These are phyloP conservation scores for Xylaria sp. DNA, from an alignment of 2,329 filamentous ascomycete genomes.

Conservation along the genomic window DNA sequence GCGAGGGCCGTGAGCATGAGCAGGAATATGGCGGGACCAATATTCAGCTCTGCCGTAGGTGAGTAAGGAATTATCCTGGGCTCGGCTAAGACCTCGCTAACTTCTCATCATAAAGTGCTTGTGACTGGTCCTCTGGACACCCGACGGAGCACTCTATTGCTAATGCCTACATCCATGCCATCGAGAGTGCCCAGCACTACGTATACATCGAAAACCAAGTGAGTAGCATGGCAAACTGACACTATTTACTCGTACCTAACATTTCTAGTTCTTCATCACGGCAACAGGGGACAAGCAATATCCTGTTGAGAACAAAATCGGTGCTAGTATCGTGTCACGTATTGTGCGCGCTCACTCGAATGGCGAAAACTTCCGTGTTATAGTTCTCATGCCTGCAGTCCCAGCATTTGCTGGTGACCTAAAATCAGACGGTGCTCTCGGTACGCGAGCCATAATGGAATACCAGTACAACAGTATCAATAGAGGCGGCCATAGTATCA, in stretches of 20 bases:
- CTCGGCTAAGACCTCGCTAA: conserved; percentile 14
- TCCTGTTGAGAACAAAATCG: conserved; percentile 81
- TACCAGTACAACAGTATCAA: conserved; percentile 86
- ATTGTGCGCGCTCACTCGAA: conserved; percentile 76
- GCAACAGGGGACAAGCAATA: conserved; percentile 76
- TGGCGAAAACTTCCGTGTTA: conserved; percentile 76
- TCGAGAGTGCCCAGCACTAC: conserved; percentile 75
- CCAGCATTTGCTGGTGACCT: conserved; percentile 87
- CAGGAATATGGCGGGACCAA: conserved; percentile 47
- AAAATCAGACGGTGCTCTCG: conserved; percentile 75
- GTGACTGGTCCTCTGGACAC: conserved; percentile 64
- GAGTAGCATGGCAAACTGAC: conserved; percentile 14
- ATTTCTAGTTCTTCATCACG: conserved; percentile 81
- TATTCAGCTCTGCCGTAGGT: conserved; percentile 66
- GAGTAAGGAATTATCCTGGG: conserved; percentile 27
- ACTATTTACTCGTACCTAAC: conserved; percentile 23
- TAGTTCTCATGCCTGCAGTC: conserved; percentile 82
- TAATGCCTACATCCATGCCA: conserved; percentile 82
- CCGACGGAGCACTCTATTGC: conserved; percentile 79
- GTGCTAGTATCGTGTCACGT: conserved; percentile 80
- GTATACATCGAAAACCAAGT: conserved; percentile 83
- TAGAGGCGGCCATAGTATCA: conserved; percentile 80
- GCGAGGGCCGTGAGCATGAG: conserved; percentile 36
- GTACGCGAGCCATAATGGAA: conserved; percentile 88
- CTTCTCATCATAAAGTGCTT: conserved; percentile 52